Evolutionary conservation across 139 green algal species (phyloP).

Genomic region (Coccomyxa sp.): DNA sequence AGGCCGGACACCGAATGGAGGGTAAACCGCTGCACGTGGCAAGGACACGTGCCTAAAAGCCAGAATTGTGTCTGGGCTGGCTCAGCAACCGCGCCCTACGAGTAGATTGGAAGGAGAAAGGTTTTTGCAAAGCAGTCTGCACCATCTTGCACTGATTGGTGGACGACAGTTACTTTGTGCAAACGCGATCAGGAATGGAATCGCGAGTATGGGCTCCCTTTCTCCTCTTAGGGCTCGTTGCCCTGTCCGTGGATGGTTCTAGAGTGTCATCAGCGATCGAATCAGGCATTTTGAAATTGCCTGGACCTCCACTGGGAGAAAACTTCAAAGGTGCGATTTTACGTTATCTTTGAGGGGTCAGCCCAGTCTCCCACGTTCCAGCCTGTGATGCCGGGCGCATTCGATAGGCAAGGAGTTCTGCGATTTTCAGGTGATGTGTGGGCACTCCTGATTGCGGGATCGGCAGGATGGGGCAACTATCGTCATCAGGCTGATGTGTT

Average conservation of each 20-base stretch:
- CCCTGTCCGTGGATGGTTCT: not conserved
- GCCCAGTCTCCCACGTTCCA: not conserved
- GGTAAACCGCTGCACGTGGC: too few species aligned
- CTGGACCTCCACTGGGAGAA: not conserved
- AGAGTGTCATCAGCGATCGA: not conserved
- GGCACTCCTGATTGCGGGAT: slow-evolving; percentile 89
- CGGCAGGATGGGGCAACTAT: slow-evolving; percentile 83
- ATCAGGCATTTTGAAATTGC: not conserved
- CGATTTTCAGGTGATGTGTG: slow-evolving; percentile 57
- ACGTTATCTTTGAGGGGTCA: not conserved
- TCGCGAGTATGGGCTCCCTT: not conserved
- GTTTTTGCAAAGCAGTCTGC: not conserved
- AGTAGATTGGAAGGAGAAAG: too few species aligned
- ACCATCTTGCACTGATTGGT: not conserved
- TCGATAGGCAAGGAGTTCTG: not conserved
- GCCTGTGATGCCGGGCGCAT: not conserved
- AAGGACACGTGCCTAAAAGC: too few species aligned
- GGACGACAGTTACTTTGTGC: not conserved
- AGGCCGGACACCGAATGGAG: too few species aligned
- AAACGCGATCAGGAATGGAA: not conserved
- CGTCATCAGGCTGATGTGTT: slow-evolving; percentile 80
- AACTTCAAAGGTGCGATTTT: not conserved
- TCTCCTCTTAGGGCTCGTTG: not conserved
- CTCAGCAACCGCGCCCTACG: too few species aligned
- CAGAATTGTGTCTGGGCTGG: too few species aligned